Evolutionary conservation across 495 filamentous ascomycete genomes (phyloP), one percentile per base, ranked within the genome.

Genomic region (Aspergillus heteromorphus): DNA sequence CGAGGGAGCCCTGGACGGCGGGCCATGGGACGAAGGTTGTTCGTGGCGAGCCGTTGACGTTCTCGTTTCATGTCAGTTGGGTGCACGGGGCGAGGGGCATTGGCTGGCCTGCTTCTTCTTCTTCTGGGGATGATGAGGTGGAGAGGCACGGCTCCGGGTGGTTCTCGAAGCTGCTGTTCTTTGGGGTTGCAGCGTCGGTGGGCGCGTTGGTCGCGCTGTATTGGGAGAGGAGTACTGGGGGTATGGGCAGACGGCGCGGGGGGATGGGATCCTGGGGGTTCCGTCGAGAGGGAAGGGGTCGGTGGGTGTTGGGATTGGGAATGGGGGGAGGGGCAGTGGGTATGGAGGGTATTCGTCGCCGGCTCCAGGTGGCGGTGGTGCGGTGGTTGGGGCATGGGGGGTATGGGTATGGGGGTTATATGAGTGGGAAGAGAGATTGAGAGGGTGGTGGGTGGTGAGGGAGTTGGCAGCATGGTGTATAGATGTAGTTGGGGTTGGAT

Each of bases 31-130:
- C 74, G 21, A 83, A 85, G 53, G 78, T 98, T 23, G 79, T 97
- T 19, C 95, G 96, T 60, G 92, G 92, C 6, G 90, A 96, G 63
- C 83, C 85, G 20, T 72, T 98, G 21, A 83, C 90, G 1, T 79
- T 97, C 59, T 81, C 79, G 45, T 87, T 98, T 60, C 84, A 80
- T 51, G 85, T 97, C 31, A 77, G 88, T 30, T 98, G 93, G 93
- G 86, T 95, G 62, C 85, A 88, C 17, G 87, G 83, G 2, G 84
- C 88, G 10, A 73, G 64, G 27, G 65, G 75, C 8, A 67, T 76
- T 64, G 70, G 75, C 41, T 69, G 71, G 73, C 68, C 69, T 45
- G 11, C 41, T 16, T 45, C 20, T 6, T 14, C 19, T 9, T 13
- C 1, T 18, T 6, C 1, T 18, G 20, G 4, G 23, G 17, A n/a